Percentiles rank a stretch among this genome's conserved stretches.
These are phyloP conservation scores for Melampsora larici-populina DNA, from an alignment of 1,284 basidiomycete species.

Conservation along the genomic window DNA sequence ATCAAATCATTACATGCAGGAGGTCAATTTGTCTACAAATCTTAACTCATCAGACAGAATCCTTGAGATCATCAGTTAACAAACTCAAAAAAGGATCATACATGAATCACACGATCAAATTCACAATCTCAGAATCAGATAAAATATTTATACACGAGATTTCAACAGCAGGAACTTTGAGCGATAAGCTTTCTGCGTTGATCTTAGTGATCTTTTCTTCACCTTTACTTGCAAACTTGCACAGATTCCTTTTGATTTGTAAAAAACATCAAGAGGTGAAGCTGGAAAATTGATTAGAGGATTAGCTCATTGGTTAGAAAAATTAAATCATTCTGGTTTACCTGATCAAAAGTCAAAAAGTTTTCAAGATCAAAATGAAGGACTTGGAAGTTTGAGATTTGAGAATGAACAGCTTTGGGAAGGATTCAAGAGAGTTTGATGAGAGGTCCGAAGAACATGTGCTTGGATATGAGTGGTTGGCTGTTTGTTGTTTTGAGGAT, in stretches of 20 bases:
- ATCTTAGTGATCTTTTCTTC: slow-evolving; percentile 86
- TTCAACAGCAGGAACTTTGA: slow-evolving; percentile 79
- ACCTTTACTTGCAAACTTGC: slow-evolving; percentile 72
- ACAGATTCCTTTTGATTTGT: slow-evolving; percentile 69
- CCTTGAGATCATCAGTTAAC: not conserved
- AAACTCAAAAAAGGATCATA: too few species aligned
- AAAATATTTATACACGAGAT: slow-evolving; percentile 77
- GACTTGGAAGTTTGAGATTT: slow-evolving; percentile 59
- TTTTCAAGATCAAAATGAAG: slow-evolving; percentile 78
- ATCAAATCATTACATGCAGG: slow-evolving; percentile 1
- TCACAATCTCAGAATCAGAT: slow-evolving; percentile 61
- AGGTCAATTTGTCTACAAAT: slow-evolving; percentile 15
- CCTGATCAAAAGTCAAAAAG: slow-evolving; percentile 74
- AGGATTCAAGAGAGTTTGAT: slow-evolving; percentile 45
- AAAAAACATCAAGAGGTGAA: slow-evolving; percentile 86
- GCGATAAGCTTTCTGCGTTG: slow-evolving; percentile 87
- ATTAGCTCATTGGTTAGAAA: slow-evolving; percentile 87
- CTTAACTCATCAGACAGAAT: slow-evolving; percentile 6
- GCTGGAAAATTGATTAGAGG: slow-evolving; percentile 83
- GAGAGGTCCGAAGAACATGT: too few species aligned
- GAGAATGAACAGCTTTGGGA: slow-evolving; percentile 42
- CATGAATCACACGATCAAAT: not conserved
- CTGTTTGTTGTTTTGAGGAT: slow-evolving; percentile 90
- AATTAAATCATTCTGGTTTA: slow-evolving; percentile 64
- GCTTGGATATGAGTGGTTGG: slow-evolving; percentile 71